Percentiles rank a stretch among this genome's conserved stretches.
These are phyloP conservation scores for Parastagonospora avenae DNA, from an alignment of 2,329 filamentous ascomycete species.

Conservation along the genomic window DNA sequence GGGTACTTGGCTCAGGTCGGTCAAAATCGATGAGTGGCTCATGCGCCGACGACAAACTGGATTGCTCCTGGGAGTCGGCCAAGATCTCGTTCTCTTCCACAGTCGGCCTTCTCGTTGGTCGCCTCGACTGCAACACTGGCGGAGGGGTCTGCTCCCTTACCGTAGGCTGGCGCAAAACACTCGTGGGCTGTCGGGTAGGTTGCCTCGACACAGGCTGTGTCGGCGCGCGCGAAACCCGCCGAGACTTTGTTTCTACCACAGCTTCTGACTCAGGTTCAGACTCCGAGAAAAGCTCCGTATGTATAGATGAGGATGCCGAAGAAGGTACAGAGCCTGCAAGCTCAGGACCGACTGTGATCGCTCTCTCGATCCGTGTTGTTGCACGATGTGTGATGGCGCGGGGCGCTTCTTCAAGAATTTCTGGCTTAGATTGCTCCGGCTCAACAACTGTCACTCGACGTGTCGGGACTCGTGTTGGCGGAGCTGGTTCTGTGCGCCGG, in stretches of 20 bases:
- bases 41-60: too few relatives aligned
- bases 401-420: too few relatives aligned
- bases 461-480: too few relatives aligned
- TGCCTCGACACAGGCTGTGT: neutral
- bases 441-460: too few relatives aligned
- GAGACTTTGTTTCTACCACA: neutral
- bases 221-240: neutral
- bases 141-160: neutral
- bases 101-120: neutral
- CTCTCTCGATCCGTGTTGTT: too few relatives aligned
- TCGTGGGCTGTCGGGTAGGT: slow-evolving; percentile 2
- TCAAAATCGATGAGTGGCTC: neutral
- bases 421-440: too few relatives aligned
- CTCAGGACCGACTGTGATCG: too few relatives aligned
- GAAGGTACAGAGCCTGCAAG: too few relatives aligned
- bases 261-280: neutral
- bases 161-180: neutral
- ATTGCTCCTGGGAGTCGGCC: too few relatives aligned
- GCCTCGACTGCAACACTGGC: neutral
- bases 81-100: neutral
- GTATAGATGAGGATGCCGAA: neutral
- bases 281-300: neutral
- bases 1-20: neutral
- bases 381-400: too few relatives aligned
- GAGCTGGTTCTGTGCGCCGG: neutral